Base-by-base conservation (phyloP, 2,329 filamentous ascomycete genomes). In the Apiospora marii region DNA sequence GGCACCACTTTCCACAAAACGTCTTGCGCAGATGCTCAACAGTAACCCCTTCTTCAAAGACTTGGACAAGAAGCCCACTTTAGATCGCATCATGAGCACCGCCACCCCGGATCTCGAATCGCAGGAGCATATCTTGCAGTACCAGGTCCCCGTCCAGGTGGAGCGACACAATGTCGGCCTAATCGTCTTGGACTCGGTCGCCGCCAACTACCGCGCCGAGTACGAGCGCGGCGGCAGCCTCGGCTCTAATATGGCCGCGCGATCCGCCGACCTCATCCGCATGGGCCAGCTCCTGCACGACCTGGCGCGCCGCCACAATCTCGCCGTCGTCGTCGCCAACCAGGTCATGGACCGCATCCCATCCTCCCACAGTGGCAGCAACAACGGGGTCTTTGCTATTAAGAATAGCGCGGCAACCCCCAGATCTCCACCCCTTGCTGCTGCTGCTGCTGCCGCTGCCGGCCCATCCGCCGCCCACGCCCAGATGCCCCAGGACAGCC, bases 171-270 rank as follows among this genome's bases (percentile, higher is more conserved):
- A 92, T 74, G 87, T 98, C 70, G 94, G 96, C 2, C 88, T 99
- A 1, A 84, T 99, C 1, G 88, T 98, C 19, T 84, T 99, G 44
- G 96, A 99, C 84, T 97, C 94, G 6, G 92, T 99, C 41, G 95
- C 96, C 0, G 95, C 96, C 73, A 99, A 99, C 83, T 99, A 96
- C 82, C 92, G 96, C 75, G 95, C 94, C 69, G 96, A 98, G 81
- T 96, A 95, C 78, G 93, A 95, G 76, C 88, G 90, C 72, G 83
- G 84, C 41, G 83, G 84, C 68, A 81, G 81, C 70, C 81, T 80
- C 71, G 83, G 83, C 75, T 85, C 82, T 77, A 90, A 91, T 75
- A 91, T 98, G 86, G 94, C 93, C 37, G 91, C 91, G 51, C 90
- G 96, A 74, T 92, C 92, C 75, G 87, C 89, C 69, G 93, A 97